Percentiles rank a stretch among this genome's conserved stretches.
Evolutionary conservation across 495 filamentous ascomycete genomes (phyloP).

Genomic region (Podospora conica): DNA sequence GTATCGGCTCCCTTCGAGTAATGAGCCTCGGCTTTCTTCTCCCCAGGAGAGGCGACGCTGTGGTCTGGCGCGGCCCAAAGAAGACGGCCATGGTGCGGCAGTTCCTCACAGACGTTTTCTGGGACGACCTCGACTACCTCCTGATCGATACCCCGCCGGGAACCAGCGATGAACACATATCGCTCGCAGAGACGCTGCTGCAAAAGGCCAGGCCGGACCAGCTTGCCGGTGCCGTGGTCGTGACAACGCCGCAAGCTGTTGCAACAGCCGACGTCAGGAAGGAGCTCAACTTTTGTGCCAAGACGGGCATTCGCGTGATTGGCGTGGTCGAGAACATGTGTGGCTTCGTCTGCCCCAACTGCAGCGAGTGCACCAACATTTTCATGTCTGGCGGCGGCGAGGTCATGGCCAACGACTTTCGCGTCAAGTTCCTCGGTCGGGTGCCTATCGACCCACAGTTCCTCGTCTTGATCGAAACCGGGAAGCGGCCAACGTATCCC

Average conservation of each 20-base stretch:
- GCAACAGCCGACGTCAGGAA: constrained; percentile 90
- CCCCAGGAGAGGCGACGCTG: constrained; percentile 73
- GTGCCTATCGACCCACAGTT: constrained; percentile 82
- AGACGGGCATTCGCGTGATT: constrained; percentile 73
- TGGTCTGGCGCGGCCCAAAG: constrained; percentile 96
- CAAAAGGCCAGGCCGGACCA: constrained; percentile 54
- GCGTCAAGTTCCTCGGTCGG: constrained; percentile 74
- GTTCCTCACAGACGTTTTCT: constrained; percentile 87
- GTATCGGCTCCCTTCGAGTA: constrained; percentile 65
- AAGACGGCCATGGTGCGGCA: constrained; percentile 99
- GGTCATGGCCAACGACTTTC: constrained; percentile 83
- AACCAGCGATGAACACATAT: constrained; percentile 96
- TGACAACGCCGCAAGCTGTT: constrained; percentile 94
- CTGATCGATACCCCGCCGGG: constrained; percentile 95
- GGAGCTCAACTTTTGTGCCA: constrained; percentile 91
- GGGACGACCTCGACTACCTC: constrained; percentile 81
- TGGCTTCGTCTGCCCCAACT: constrained; percentile 92
- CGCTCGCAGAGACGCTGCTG: constrained; percentile 78
- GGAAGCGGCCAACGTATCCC: constrained; percentile 44
- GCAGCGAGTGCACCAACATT: constrained; percentile 86
- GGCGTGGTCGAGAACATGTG: constrained; percentile 98
- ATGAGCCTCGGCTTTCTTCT: constrained; percentile 95
- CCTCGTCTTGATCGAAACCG: constrained; percentile 48
- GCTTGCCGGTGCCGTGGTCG: constrained; percentile 76
- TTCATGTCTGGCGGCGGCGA: constrained; percentile 86